phyloP scores from a whole-genome alignment of 371 early-diverging fungal genomes.

The Hamiltosporidium tvaerminnensis region DNA sequence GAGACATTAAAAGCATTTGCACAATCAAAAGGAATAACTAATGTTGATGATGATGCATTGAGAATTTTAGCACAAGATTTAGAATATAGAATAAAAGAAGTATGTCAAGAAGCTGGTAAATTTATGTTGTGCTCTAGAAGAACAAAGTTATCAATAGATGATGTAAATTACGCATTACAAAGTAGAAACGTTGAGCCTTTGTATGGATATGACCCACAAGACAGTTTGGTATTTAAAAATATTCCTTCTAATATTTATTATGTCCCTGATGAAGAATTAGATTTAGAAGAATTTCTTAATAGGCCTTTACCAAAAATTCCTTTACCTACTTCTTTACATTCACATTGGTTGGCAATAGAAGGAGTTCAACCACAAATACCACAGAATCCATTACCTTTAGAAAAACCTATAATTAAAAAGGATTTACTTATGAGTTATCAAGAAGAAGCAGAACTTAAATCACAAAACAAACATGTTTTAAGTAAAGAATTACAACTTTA shows the following conservation, averaged over 20 bases:
- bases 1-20: conserved; percentile 56
- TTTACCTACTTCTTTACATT: conserved; percentile 51
- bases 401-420: conserved; percentile 55
- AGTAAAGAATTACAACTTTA: conserved; percentile 85
- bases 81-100: conserved; percentile 81
- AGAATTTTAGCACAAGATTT: conserved; percentile 75
- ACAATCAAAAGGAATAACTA: conserved; percentile 70
- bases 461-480: conserved; percentile 60
- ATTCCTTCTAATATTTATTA: conserved; percentile 63
- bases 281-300: conserved; percentile 72
- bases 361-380: conserved; percentile 94
- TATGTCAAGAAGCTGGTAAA: conserved; percentile 85
- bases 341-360: conserved; percentile 95
- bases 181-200: conserved; percentile 88
- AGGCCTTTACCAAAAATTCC: conserved; percentile 80
- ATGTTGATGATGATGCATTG: conserved; percentile 74
- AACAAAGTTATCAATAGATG: conserved; percentile 66
- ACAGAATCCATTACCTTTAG: conserved; percentile 77
- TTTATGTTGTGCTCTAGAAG: conserved; percentile 88
- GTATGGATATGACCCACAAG: conserved; percentile 72
- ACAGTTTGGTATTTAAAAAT: conserved; percentile 60
- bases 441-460: conserved; percentile 49
- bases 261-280: conserved; percentile 84
- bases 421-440: conserved; percentile 58
- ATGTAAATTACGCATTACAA: conserved; percentile 79